Base-by-base conservation (phyloP, 1,284 basidiomycete species). In the Calocybe gambosa region DNA sequence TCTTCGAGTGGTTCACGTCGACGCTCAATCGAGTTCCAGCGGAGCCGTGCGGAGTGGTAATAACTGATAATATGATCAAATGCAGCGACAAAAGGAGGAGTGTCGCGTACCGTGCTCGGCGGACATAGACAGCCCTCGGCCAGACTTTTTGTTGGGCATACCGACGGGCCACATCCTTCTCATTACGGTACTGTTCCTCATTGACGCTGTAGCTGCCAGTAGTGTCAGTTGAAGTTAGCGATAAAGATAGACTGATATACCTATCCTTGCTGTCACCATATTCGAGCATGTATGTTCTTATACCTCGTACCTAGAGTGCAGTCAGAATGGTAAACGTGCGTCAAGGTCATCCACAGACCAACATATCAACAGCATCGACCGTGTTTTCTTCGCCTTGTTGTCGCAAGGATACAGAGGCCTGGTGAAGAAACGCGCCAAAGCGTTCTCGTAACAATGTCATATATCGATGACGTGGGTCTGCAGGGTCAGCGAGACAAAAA, bases 351-450 rank as follows among this genome's bases (percentile, higher is more conserved):
- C 23, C 20, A 67, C 74, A 50, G 51, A 85, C 82, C 48, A 87
- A 67, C 55, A 78, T 75, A 52, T 80, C 73, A 34, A 93, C 87
- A 8, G 87, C 82, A 63, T 95, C 93, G 23, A 95, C 85, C 12
- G 89, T 93, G 57, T 91, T 93, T 64, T 92, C 89, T 55, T 85
- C 85, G 5, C 85, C 87, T 58, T 88, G 82, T 44, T 78, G 73
- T 29, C 74, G 74, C 49, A 90, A 65, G 18, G 77, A 77, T 4
- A 70, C 66, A 1, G 90, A 91, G 2, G 90, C 88, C 8, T 72
- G 66, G 54, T 87, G 82, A 29, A 95, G 67, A 52, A 90, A 78
- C 25, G 71, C 64, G 1, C 89, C 89, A 52, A 88, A 84, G 7
- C 83, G 77, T 16, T 66, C 63, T 39, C 81, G 80, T 55, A 93